Base-by-base conservation (phyloP, 2,329 filamentous ascomycete genomes). In the Aureobasidium leucospermi region DNA sequence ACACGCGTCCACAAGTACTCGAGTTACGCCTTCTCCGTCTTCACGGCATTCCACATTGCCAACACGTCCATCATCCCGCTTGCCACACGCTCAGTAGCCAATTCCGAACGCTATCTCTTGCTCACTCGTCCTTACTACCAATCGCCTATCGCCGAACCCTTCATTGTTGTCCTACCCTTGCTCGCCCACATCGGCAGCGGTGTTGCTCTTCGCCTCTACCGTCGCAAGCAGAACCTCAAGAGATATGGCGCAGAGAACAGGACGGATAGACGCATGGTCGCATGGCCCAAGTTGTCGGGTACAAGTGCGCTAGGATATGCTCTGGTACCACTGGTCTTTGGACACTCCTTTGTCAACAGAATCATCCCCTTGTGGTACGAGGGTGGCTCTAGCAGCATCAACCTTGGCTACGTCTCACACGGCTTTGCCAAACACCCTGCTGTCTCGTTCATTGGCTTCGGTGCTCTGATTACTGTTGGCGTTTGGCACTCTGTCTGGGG, bases 81-180 rank as follows among this genome's bases (percentile, higher is more conserved):
- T 39, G 67, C 86, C 52, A 90, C 88, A 42, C 83, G 80, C 60
- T 90, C 88, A 47, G 83, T 94, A 6, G 77, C 86, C 8, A 82
- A 85, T 56, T 88, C 88, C 62, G 92, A 96, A 70, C 85, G 85
- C 52, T 96, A 91, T 73, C 85, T 97, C 51, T 86, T 97, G 64
- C 89, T 96, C 72, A 92, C 91, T 31, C 85, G 93, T 62, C 92
- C 95, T 51, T 85, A 94, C 72, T 97, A 97, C 77, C 93, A 96
- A 73, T 92, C 90, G 23, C 81, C 87, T 1, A 77, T 89, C 15
- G 80, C 88, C 55, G 92, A 96, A 70, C 89, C 90, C 3, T 76
- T 95, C 19, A 80, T 97, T 62, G 83, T 97, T 62, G 85, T 81
- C 45, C 73, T 90, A 1, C 91, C 93, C 2, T 77, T 96, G 23